Evolutionary conservation across 345 rosid species (phyloP).

Genomic region (Rhodomyrtus tomentosa): DNA sequence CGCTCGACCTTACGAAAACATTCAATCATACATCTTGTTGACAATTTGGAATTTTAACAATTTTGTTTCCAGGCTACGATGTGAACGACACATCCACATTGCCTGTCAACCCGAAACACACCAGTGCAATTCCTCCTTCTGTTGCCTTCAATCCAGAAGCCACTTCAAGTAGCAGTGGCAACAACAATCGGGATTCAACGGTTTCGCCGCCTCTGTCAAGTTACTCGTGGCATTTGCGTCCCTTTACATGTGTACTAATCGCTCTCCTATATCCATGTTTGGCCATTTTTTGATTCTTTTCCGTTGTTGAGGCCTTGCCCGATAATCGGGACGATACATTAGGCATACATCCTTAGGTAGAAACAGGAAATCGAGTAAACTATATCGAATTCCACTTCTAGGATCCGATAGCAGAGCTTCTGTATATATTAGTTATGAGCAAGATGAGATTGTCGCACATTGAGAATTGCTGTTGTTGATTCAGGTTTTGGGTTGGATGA

Average conservation of each 20-base stretch:
- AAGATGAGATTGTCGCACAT: neutral
- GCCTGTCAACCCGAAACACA: slow-evolving; percentile 27
- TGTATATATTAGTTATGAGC: neutral
- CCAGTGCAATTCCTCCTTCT: slow-evolving; percentile 37
- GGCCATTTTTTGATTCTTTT: slow-evolving; percentile 13
- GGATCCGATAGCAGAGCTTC: neutral
- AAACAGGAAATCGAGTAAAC: neutral
- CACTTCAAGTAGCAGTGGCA: slow-evolving; percentile 14
- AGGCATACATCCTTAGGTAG: neutral
- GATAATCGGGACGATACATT: neutral
- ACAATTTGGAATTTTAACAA: neutral
- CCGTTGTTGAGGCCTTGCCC: neutral
- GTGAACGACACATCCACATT: slow-evolving; percentile 7
- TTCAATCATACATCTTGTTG: neutral
- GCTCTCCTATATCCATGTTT: slow-evolving; percentile 18
- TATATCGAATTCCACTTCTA: neutral
- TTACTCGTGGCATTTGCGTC: slow-evolving; percentile 3
- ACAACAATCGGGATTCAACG: neutral
- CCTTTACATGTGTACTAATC: neutral
- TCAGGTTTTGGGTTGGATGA: neutral
- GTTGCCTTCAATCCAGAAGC: slow-evolving; percentile 58
- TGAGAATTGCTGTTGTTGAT: neutral
- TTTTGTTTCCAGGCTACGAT: slow-evolving; percentile 27
- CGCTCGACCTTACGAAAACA: neutral
- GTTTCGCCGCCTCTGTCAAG: slow-evolving; percentile 10